Conservation (phyloP, 768 basidiomycete genomes). For the Collybia sp. region DNA sequence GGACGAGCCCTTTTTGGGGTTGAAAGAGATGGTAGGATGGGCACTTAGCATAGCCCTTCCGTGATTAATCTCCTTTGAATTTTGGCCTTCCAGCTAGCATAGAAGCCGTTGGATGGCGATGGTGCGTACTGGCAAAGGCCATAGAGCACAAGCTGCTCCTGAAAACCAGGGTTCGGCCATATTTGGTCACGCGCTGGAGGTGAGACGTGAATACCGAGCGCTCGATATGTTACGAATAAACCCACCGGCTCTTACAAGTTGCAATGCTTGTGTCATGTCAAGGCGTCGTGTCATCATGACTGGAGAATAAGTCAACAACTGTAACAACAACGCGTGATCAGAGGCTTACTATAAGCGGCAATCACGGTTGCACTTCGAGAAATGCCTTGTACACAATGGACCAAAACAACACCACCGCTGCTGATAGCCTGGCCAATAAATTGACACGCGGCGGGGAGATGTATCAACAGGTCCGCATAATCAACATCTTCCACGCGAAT, state of each 20-base stretch:
- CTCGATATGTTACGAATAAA: constrained; percentile 5
- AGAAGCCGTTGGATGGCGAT: constrained; percentile 55
- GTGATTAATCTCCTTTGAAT: constrained; percentile 45
- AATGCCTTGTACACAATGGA: constrained; percentile 64
- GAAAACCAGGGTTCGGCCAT: constrained; percentile 76
- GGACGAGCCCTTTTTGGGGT: constrained; percentile 4
- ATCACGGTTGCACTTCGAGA: constrained; percentile 68
- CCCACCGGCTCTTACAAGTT: constrained; percentile 55
- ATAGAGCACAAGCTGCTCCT: constrained; percentile 73
- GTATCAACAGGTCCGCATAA: constrained; percentile 63
- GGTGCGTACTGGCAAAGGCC: constrained; percentile 70
- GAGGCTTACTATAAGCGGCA: constrained; percentile 68
- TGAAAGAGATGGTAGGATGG: constrained; percentile 1
- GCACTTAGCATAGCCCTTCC: constrained; percentile 27
- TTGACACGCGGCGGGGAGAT: constrained; percentile 59
- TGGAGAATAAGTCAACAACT: constrained; percentile 18
- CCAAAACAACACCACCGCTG: constrained; percentile 56
- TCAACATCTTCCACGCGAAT: constrained; percentile 68
- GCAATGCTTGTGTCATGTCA: constrained; percentile 52
- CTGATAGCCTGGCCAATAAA: constrained; percentile 62
- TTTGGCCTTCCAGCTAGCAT: constrained; percentile 57
- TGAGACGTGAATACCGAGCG: constrained; percentile 1
- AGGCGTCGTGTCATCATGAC: constrained; percentile 67
- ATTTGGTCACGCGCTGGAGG: constrained; percentile 66
- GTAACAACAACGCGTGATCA: constrained; percentile 1